Conservation (phyloP, 345 rosid genomes). For the Gossypium mustelinum region DNA sequence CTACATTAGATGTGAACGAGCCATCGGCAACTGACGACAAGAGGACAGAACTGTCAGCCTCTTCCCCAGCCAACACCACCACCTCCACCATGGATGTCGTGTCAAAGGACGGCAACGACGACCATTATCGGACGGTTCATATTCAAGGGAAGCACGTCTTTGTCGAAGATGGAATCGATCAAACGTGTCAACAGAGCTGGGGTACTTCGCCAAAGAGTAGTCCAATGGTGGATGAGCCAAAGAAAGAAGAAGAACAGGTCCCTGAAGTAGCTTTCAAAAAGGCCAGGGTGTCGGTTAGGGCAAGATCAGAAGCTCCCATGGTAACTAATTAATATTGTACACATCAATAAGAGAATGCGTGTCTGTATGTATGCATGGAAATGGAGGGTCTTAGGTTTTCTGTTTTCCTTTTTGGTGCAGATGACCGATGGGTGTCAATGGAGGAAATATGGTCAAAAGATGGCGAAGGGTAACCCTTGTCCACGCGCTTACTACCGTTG, state of each 20-base stretch:
- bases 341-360: background rate
- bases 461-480: constrained; percentile 82
- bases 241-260: constrained; percentile 44
- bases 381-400: background rate
- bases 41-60: constrained; percentile 24
- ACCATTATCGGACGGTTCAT: constrained; percentile 20
- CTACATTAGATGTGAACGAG: constrained; percentile 32
- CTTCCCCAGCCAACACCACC: constrained; percentile 25
- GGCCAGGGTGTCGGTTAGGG: constrained; percentile 60
- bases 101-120: constrained; percentile 32
- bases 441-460: constrained; percentile 83
- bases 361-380: background rate
- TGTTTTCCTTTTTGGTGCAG: constrained; percentile 25
- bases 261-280: constrained; percentile 44
- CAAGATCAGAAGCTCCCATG: constrained; percentile 47
- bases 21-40: constrained; percentile 30
- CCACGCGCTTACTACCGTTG: constrained; percentile 87
- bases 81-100: constrained; percentile 21
- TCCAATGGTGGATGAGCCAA: constrained; percentile 40
- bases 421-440: constrained; percentile 79
- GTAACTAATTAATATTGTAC: constrained; percentile 20
- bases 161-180: constrained; percentile 33
- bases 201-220: constrained; percentile 31
- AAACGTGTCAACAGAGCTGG: background rate
- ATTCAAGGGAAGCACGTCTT: constrained; percentile 18